Evolutionary conservation across 2,329 filamentous ascomycete genomes (phyloP), one percentile per base, ranked within the genome.

Genomic region (Hymenoscyphus albidus): DNA sequence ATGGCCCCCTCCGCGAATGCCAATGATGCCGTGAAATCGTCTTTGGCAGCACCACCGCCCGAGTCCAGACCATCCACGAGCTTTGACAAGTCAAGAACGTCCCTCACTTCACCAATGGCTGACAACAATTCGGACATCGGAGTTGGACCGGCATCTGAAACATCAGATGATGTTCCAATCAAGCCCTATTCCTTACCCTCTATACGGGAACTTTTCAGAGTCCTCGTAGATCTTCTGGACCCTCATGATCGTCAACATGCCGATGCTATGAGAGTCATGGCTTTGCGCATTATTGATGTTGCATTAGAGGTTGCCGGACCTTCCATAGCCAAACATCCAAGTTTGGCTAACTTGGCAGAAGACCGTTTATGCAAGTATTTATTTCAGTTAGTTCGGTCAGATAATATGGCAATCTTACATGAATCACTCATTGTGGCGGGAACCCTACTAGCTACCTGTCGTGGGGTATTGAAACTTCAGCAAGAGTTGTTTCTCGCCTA

Each of bases 401-500:
- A 99, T 72, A 98, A 97, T 72, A 95, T 98, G 85, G 89, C 92
- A 12, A 92, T 99, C 64, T 81, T 99, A 16, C 93, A 96, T 74
- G 93, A 97, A 76, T 96, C 95, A 2, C 81, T 99, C 22, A 89
- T 94, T 66, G 95, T 99, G 61, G 91, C 94, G 1, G 92, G 93
- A 16, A 99, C 95, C 4, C 79, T 99, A 32, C 80, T 99, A 39
- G 90, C 93, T 35, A 98, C 95, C 0, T 98, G 95, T 74, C 87
- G 95, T 67, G 88, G 88, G 38, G 91, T 97, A 14, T 82, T 99
- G 55, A 98, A 98, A 79, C 82, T 99, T 54, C 95, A 99, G 75
- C 95, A 99, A 78, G 95, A 99, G 78, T 83, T 99, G 0, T 99
- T 96, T 74, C 80, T 99, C 42, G 96, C 93, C 0, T 99, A 99